Evolutionary conservation across 768 basidiomycete species (phyloP).

Genomic region (Termitomyces eurrhizus): DNA sequence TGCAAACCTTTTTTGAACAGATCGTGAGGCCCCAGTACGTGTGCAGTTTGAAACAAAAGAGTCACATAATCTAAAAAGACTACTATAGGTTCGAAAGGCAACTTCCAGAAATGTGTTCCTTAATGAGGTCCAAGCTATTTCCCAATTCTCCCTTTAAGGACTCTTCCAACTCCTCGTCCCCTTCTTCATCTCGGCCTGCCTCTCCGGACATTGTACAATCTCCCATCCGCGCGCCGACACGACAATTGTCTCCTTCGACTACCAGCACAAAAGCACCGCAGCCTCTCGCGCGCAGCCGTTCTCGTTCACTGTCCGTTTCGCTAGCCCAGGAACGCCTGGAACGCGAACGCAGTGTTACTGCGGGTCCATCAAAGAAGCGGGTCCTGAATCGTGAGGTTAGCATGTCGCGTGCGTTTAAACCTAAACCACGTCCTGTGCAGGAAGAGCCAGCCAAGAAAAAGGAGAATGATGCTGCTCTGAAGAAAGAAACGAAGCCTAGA

Average conservation of each 20-base stretch:
- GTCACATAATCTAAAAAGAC: neutral
- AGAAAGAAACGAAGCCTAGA: slow-evolving; percentile 7
- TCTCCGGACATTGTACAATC: slow-evolving; percentile 21
- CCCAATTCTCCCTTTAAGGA: slow-evolving; percentile 58
- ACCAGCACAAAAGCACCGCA: slow-evolving; percentile 19
- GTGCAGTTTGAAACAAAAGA: neutral
- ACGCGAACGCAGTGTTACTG: slow-evolving; percentile 31
- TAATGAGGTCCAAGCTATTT: slow-evolving; percentile 67
- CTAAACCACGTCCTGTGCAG: slow-evolving; percentile 20
- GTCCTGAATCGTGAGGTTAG: slow-evolving; percentile 68
- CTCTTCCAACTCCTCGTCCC: slow-evolving; percentile 41
- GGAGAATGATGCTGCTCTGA: slow-evolving; percentile 7
- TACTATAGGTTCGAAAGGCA: slow-evolving; percentile 47
- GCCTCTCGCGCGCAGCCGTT: slow-evolving; percentile 37
- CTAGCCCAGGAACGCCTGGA: slow-evolving; percentile 55
- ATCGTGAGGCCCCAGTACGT: slow-evolving; percentile 63
- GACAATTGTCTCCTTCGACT: slow-evolving; percentile 20
- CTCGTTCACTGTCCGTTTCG: slow-evolving; percentile 65
- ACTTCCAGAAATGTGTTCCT: slow-evolving; percentile 49
- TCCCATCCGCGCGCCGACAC: slow-evolving; percentile 2
- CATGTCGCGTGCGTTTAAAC: slow-evolving; percentile 69
- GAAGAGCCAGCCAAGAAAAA: slow-evolving; percentile 12
- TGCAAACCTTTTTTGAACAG: slow-evolving; percentile 65
- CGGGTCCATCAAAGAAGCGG: slow-evolving; percentile 40
- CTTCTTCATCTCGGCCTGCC: slow-evolving; percentile 26